Evolutionary conservation across 305 asterid genomes (phyloP), one percentile per base, ranked within the genome.

Genomic region (Fraxinus baroniana): DNA sequence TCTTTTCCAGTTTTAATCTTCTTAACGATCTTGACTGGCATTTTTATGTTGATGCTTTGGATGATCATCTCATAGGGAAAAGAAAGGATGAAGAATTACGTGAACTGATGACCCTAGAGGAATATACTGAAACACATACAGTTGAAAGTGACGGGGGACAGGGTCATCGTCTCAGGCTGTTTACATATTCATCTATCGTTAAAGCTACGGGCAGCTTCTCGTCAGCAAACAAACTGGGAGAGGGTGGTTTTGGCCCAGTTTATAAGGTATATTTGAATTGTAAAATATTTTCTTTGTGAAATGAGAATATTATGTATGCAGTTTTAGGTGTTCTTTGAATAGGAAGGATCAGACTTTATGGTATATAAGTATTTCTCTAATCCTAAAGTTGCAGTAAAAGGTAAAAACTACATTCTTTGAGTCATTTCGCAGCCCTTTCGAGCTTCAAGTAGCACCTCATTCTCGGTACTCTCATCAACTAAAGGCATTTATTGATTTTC

Each of bases 181-280:
- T 88, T 10, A 80, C 84, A 2, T 68, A 82, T 82, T 78, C 86
- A 5, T 84, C 85, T 7, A 80, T 88, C 15, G 26, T 36, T 5
- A 77, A 84, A 24, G 90, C 91, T 24, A 90, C 91, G 2, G 24
- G 33, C 44, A 86, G 83, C 83, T 88, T 90, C 17, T 86, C 91
- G 33, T 35, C 78, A 0, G 73, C 49, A 15, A 72, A 81, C 36
- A 90, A 85, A 84, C 86, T 90, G 10, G 93, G 91, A 26, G 81
- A 84, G 81, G 91, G 93, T 41, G 93, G 93, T 41, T 90, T 90
- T 71, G 90, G 91, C 68, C 88, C 89, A 13, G 91, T 89, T 78
- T 87, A 88, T 85, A 85, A 84, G 91, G 90, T 86, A 41, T 24
- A 13, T 18, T 24, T 57, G 28, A 57, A 55, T n/a, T 5, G 64